Evolutionary conservation across 495 filamentous ascomycete species (phyloP).

Genomic region (Daldinia decipiens): DNA sequence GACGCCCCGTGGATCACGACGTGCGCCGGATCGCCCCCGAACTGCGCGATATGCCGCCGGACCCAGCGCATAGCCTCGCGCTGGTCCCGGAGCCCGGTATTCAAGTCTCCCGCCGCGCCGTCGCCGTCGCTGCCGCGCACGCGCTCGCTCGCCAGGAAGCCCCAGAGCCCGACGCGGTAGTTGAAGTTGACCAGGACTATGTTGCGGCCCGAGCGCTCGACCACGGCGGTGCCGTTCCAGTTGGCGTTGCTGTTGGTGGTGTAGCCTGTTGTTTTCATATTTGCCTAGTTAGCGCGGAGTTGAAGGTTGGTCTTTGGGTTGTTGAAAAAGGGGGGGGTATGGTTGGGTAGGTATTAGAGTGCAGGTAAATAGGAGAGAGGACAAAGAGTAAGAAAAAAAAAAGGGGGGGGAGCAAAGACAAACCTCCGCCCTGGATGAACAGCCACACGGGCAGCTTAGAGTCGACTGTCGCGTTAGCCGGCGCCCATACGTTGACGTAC

Average conservation of each 20-base stretch:
- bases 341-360: no score
- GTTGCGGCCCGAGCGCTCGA: slow-evolving; percentile 65
- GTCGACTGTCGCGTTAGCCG: slow-evolving; percentile 58
- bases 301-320: neutral
- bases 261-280: slow-evolving; percentile 57
- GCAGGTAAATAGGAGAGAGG: neutral
- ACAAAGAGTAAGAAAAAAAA: neutral
- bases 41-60: slow-evolving; percentile 70
- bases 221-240: slow-evolving; percentile 70
- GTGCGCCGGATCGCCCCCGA: slow-evolving; percentile 77
- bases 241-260: slow-evolving; percentile 70
- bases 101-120: slow-evolving; percentile 60
- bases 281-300: neutral
- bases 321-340: neutral
- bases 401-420: neutral
- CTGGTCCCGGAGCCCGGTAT: slow-evolving; percentile 79
- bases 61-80: slow-evolving; percentile 75
- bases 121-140: slow-evolving; percentile 51
- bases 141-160: slow-evolving; percentile 73
- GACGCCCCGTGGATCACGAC: slow-evolving; percentile 78
- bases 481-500: slow-evolving; percentile 78
- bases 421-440: slow-evolving; percentile 78
- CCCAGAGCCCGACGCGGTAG: slow-evolving; percentile 76
- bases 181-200: slow-evolving; percentile 82
- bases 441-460: slow-evolving; percentile 74